These are phyloP conservation scores for Alliaria petiolata DNA, from an alignment of 345 rosid genomes.

Conservation along the genomic window DNA sequence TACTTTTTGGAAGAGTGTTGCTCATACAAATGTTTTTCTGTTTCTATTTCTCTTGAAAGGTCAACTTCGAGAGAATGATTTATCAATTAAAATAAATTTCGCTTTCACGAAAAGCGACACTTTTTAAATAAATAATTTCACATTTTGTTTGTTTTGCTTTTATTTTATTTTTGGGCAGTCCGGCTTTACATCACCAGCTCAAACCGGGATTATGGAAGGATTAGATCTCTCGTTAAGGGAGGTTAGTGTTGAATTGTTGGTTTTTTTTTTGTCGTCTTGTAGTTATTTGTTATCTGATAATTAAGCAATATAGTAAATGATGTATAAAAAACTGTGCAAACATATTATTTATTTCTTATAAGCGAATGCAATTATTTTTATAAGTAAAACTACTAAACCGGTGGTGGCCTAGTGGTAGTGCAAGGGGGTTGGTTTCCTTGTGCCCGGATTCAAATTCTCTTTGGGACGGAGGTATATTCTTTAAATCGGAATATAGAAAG, in stretches of 20 bases:
- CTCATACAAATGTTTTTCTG: neutral
- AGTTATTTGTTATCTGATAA: too few relatives aligned
- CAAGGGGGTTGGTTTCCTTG: too few relatives aligned
- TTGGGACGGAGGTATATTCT: too few relatives aligned
- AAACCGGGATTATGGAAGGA: slow-evolving; percentile 65
- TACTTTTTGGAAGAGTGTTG: neutral
- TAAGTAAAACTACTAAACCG: too few relatives aligned
- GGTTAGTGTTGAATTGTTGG: neutral
- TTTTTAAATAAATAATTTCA: neutral
- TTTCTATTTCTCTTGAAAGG: neutral
- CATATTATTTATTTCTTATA: too few relatives aligned
- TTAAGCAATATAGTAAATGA: too few relatives aligned
- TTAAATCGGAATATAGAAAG: too few relatives aligned
- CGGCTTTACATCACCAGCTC: slow-evolving; percentile 89
- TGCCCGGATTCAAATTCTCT: too few relatives aligned
- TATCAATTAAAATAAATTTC: neutral
- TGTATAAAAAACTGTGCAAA: too few relatives aligned
- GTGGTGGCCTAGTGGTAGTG: too few relatives aligned
- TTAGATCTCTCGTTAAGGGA: slow-evolving; percentile 43
- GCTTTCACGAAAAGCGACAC: neutral
- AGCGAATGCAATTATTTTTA: too few relatives aligned
- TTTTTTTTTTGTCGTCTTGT: neutral
- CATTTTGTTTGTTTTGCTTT: neutral
- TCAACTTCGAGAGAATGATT: neutral
- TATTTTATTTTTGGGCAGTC: slow-evolving; percentile 34